Evolutionary conservation across 148 eudicot species (phyloP).

Genomic region (Linanthus parryae): DNA sequence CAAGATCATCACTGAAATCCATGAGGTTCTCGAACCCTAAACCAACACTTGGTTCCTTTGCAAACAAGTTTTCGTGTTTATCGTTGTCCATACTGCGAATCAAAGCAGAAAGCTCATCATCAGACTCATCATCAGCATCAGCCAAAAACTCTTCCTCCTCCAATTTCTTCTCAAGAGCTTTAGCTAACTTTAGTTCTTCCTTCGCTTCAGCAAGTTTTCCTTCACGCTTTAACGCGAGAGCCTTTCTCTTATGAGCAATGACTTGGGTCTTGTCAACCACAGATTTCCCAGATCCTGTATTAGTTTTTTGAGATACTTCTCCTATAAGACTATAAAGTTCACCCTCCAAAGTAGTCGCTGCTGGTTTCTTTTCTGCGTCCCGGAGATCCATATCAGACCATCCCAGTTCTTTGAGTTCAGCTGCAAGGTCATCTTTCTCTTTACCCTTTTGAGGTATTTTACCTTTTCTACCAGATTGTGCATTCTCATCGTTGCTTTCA

Average conservation of each 20-base stretch:
- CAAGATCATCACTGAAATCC: slow-evolving; percentile 41
- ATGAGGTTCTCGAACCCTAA: slow-evolving; percentile 39
- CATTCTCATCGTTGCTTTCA: slow-evolving; percentile 24
- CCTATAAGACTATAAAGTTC: slow-evolving; percentile 67
- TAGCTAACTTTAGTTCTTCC: slow-evolving; percentile 86
- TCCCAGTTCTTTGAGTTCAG: slow-evolving; percentile 77
- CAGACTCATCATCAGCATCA: slow-evolving; percentile 77
- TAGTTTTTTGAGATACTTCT: slow-evolving; percentile 36
- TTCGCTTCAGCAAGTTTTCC: slow-evolving; percentile 88
- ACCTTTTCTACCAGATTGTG: slow-evolving; percentile 19
- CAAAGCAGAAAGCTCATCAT: slow-evolving; percentile 76
- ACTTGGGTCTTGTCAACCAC: slow-evolving; percentile 63
- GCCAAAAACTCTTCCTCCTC: slow-evolving; percentile 92
- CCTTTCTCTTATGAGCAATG: slow-evolving; percentile 68
- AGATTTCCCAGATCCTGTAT: slow-evolving; percentile 23
- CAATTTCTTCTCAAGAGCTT: slow-evolving; percentile 82
- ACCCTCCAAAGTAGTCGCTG: slow-evolving; percentile 59
- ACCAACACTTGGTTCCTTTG: slow-evolving; percentile 26
- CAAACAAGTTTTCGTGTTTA: slow-evolving; percentile 33
- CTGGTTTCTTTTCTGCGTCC: slow-evolving; percentile 55
- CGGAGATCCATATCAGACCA: slow-evolving; percentile 87
- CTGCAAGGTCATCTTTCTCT: slow-evolving; percentile 67
- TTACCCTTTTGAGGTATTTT: slow-evolving; percentile 31
- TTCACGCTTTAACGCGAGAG: slow-evolving; percentile 74
- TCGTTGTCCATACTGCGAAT: slow-evolving; percentile 58